phyloP scores from a whole-genome alignment of 768 basidiomycete genomes.

The Paxillus ammoniavirescens region DNA sequence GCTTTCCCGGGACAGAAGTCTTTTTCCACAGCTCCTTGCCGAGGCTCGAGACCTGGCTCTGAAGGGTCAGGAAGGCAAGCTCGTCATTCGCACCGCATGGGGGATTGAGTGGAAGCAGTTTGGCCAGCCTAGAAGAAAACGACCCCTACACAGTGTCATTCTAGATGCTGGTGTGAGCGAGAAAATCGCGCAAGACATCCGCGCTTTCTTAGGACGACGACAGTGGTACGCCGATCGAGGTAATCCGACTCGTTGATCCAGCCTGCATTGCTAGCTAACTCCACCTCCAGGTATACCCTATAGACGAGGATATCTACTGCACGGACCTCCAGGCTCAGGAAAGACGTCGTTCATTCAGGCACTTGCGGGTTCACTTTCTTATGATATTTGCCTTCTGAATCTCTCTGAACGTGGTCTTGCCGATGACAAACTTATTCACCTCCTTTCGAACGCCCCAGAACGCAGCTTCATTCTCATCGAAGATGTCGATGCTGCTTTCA shows the following conservation, averaged over 20 bases:
- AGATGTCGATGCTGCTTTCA: slow-evolving; percentile 97
- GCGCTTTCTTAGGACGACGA: slow-evolving; percentile 76
- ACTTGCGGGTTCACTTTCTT: slow-evolving; percentile 85
- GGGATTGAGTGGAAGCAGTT: slow-evolving; percentile 96
- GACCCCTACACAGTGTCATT: slow-evolving; percentile 87
- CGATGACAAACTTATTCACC: slow-evolving; percentile 94
- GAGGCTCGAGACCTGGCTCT: slow-evolving; percentile 92
- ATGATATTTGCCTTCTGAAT: slow-evolving; percentile 95
- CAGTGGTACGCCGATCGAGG: slow-evolving; percentile 98
- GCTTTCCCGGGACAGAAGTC: slow-evolving; percentile 76
- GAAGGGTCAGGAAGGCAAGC: slow-evolving; percentile 85
- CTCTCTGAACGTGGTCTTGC: slow-evolving; percentile 93
- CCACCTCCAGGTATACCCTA: slow-evolving; percentile 83
- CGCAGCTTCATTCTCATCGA: slow-evolving; percentile 94
- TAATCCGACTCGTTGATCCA: slow-evolving; percentile 31
- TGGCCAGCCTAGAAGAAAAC: slow-evolving; percentile 84
- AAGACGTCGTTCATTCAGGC: slow-evolving; percentile 99
- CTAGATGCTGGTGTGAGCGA: slow-evolving; percentile 81
- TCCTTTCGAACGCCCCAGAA: slow-evolving; percentile 91
- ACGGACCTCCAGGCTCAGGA: slow-evolving; percentile 97
- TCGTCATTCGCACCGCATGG: slow-evolving; percentile 96
- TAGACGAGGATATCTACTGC: slow-evolving; percentile 89
- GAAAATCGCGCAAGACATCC: slow-evolving; percentile 77
- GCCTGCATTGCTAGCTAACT: slow-evolving; percentile 4
- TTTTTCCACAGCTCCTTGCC: slow-evolving; percentile 77